Conservation (phyloP, 1,284 basidiomycete genomes). For the Coniophora puteana region DNA sequence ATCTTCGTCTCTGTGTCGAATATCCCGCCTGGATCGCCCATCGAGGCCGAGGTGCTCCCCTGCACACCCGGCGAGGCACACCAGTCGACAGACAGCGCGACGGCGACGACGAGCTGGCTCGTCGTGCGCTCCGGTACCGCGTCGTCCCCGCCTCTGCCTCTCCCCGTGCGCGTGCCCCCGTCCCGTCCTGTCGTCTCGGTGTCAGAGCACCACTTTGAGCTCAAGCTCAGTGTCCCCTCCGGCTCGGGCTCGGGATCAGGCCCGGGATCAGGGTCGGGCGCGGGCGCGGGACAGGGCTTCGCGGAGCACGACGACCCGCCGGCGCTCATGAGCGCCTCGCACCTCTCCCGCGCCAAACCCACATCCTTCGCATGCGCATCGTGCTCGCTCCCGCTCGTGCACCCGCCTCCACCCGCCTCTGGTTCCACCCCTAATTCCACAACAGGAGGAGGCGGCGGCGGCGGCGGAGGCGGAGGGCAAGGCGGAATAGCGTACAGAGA, state of each 20-base stretch:
- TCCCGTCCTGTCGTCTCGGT: slow-evolving; percentile 59
- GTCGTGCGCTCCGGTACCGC: slow-evolving; percentile 52
- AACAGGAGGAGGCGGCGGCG: too few species aligned
- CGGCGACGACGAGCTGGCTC: too few species aligned
- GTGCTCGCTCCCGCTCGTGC: slow-evolving; percentile 72
- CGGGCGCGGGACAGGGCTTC: too few species aligned
- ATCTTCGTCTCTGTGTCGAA: slow-evolving; percentile 44
- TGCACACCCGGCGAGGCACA: slow-evolving; percentile 34
- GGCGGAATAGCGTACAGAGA: slow-evolving; percentile 71
- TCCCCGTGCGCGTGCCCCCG: slow-evolving; percentile 61
- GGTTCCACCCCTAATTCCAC: too few species aligned
- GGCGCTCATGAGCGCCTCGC: slow-evolving; percentile 66
- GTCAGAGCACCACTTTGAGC: slow-evolving; percentile 60
- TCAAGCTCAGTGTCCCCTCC: slow-evolving; percentile 49
- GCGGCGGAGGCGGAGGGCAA: too few species aligned
- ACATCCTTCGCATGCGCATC: slow-evolving; percentile 67
- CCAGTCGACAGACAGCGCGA: too few species aligned
- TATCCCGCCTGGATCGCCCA: slow-evolving; percentile 16
- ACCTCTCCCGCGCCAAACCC: slow-evolving; percentile 50
- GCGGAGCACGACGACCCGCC: slow-evolving; percentile 20
- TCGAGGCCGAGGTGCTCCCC: slow-evolving; percentile 62
- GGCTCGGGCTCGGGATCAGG: too few species aligned
- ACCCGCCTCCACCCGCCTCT: slow-evolving; percentile 43
- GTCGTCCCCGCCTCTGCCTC: slow-evolving; percentile 52
- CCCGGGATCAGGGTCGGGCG: too few species aligned